Evolutionary conservation across 176 grass and related monocot genomes (phyloP), one percentile per base, ranked within the genome.

Genomic region (Stipa capillata): DNA sequence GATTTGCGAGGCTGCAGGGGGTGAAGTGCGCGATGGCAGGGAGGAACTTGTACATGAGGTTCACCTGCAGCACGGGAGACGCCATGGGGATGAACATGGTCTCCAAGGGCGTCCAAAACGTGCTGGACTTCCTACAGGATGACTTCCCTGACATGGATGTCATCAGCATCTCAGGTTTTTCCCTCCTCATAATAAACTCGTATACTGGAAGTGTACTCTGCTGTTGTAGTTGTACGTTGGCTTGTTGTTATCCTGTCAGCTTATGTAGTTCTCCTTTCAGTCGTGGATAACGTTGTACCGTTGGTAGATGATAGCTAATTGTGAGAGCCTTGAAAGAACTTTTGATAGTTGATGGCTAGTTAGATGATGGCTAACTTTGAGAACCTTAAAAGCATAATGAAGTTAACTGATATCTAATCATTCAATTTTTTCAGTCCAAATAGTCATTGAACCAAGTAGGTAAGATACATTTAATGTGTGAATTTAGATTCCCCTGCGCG

Each of bases 61-160:
- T 99, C 77, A 82, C 49, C 77, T 99, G 92, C 83, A 87, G 89
- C 84, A 99, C 92, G 4, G 96, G 92, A 29, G 95, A 98, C 89
- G 95, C 95, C 27, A 98, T 98, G 96, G 96, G 92, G 62, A 98
- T 98, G 96, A 94, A 98, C 84, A 98, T 98, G 92, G 84, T 98
- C 31, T 95, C 96, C 32, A 94, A 94, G 80, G 92, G 96, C 8
- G 92, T 98, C 11, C 92, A 98, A 28, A 89, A 91, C 37, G 96
- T 98, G 66, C 78, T 98, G 48, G 86, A 98, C 76, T 98, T 74
- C 29, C 89, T 98, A 66, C 77, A 92, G 79, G 80, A 80, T 60
- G 90, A 98, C 66, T 98, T 98, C 77, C 83, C 86, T 18, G 95
- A 98, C 65, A 94, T 98, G 90, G 92, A 94, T 31, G 85, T 94